These are phyloP conservation scores for Phytomonas sp. DNA, from an alignment of 208 protist genomes.

Conservation along the genomic window DNA sequence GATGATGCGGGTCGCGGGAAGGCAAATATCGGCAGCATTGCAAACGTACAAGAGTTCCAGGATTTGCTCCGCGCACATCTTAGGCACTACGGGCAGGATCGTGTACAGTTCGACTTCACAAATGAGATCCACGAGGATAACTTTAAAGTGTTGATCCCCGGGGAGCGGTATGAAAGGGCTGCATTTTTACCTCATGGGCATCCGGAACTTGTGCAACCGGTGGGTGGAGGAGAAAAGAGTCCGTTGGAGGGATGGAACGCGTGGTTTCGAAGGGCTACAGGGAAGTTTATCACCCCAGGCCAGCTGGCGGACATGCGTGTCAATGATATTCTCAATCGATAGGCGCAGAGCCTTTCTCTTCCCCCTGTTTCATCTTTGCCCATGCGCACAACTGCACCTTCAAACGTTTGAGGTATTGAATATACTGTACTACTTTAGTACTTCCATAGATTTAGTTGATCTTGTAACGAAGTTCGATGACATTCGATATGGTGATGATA, in stretches of 20 bases:
- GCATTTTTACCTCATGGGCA: slow-evolving; percentile 63
- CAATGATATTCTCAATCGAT: not conserved
- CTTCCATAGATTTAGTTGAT: no score
- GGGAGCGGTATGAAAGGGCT: slow-evolving; percentile 37
- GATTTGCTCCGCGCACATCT: slow-evolving; percentile 69
- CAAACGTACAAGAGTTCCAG: slow-evolving; percentile 63
- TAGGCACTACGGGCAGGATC: slow-evolving; percentile 61
- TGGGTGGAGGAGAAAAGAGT: slow-evolving; percentile 16
- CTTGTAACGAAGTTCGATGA: no score
- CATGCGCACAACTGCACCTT: not conserved
- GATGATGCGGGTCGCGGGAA: slow-evolving; percentile 60
- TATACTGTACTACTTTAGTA: no score
- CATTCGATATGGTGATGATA: not conserved
- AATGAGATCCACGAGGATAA: slow-evolving; percentile 55
- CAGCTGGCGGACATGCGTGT: slow-evolving; percentile 36
- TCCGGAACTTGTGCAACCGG: slow-evolving; percentile 27
- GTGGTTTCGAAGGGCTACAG: slow-evolving; percentile 38
- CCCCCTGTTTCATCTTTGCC: no score
- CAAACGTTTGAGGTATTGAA: no score
- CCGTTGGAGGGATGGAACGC: slow-evolving; percentile 26
- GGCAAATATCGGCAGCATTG: slow-evolving; percentile 67
- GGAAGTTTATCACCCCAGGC: slow-evolving; percentile 27
- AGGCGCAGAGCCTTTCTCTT: not conserved
- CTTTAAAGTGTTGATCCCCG: slow-evolving; percentile 62
- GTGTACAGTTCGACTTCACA: slow-evolving; percentile 76